Percentiles rank a stretch among this genome's conserved stretches.
Conservation (phyloP, 192 early-diverging fungal species). For the Coemansia sp. region DNA sequence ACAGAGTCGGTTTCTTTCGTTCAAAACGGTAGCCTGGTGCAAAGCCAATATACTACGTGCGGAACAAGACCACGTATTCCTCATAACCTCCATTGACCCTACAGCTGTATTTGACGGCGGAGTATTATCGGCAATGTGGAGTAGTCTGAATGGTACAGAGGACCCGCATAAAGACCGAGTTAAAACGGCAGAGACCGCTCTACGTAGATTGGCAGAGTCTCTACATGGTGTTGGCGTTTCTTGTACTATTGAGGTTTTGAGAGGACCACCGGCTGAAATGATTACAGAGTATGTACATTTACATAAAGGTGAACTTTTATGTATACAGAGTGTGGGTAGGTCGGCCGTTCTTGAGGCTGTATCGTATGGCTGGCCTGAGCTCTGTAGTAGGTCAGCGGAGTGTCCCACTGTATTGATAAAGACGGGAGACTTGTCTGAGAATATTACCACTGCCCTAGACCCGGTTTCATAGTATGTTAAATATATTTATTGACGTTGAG, state of each 20-base stretch:
- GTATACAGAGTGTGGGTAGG: slow-evolving; percentile 33
- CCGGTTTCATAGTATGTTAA: slow-evolving; percentile 15
- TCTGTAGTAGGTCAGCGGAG: slow-evolving; percentile 18
- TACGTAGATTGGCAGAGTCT: slow-evolving; percentile 17
- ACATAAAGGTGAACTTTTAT: slow-evolving; percentile 37
- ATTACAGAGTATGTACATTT: slow-evolving; percentile 28
- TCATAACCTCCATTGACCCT: slow-evolving; percentile 32
- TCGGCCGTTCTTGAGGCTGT: slow-evolving; percentile 8
- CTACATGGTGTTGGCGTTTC: slow-evolving; percentile 26
- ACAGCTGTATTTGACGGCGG: background rate
- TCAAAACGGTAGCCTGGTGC: slow-evolving; percentile 52
- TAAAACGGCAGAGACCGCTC: slow-evolving; percentile 20
- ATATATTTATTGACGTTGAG: slow-evolving; percentile 15
- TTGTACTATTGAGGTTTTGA: slow-evolving; percentile 24
- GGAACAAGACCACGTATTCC: slow-evolving; percentile 47
- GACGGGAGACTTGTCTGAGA: slow-evolving; percentile 34
- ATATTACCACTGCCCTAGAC: slow-evolving; percentile 41
- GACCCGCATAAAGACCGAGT: slow-evolving; percentile 20
- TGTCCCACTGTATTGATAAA: slow-evolving; percentile 47
- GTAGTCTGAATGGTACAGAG: slow-evolving; percentile 24
- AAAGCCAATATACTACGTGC: slow-evolving; percentile 49
- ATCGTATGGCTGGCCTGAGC: slow-evolving; percentile 42
- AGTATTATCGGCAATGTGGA: slow-evolving; percentile 29
- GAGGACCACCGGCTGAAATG: slow-evolving; percentile 12
- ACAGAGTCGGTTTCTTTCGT: slow-evolving; percentile 23